Evolutionary conservation across 768 basidiomycete genomes (phyloP).

Genomic region (Termitomyces heimii): DNA sequence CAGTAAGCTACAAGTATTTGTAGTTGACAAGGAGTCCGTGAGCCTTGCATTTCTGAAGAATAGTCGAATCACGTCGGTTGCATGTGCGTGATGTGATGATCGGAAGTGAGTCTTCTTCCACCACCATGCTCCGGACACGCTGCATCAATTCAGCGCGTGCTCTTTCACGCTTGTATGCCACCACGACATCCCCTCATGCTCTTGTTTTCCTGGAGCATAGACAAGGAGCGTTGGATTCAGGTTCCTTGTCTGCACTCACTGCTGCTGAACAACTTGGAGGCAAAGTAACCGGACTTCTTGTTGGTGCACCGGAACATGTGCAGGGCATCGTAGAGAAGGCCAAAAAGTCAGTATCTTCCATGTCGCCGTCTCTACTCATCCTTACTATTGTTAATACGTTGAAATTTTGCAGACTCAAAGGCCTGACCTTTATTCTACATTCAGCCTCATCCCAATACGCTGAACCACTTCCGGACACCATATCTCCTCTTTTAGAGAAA

Average conservation of each 20-base stretch:
- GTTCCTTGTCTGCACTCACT: conserved; percentile 85
- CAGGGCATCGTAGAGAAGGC: conserved; percentile 62
- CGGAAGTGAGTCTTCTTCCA: conserved; percentile 5
- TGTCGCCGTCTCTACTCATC: neutral
- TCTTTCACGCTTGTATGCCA: conserved; percentile 47
- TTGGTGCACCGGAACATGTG: conserved; percentile 67
- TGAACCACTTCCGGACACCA: conserved; percentile 63
- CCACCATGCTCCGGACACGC: conserved; percentile 13
- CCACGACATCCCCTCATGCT: conserved; percentile 58
- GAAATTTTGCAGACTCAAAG: conserved; percentile 47
- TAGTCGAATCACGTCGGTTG: neutral
- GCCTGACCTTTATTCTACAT: conserved; percentile 62
- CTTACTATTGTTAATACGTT: conserved; percentile 5
- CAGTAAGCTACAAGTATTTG: neutral
- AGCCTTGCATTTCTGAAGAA: neutral
- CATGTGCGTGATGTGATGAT: conserved; percentile 9
- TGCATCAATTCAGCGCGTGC: conserved; percentile 9
- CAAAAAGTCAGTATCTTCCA: conserved; percentile 56
- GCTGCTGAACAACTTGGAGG: conserved; percentile 87
- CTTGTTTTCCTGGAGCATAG: conserved; percentile 90
- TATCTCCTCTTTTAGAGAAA: conserved; percentile 79
- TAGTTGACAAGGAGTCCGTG: neutral
- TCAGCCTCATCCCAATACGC: conserved; percentile 67
- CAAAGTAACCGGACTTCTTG: conserved; percentile 72
- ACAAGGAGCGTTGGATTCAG: conserved; percentile 74